These are phyloP conservation scores for Plasmopara viticola DNA, from an alignment of 352 stramenopile species.

Conservation along the genomic window DNA sequence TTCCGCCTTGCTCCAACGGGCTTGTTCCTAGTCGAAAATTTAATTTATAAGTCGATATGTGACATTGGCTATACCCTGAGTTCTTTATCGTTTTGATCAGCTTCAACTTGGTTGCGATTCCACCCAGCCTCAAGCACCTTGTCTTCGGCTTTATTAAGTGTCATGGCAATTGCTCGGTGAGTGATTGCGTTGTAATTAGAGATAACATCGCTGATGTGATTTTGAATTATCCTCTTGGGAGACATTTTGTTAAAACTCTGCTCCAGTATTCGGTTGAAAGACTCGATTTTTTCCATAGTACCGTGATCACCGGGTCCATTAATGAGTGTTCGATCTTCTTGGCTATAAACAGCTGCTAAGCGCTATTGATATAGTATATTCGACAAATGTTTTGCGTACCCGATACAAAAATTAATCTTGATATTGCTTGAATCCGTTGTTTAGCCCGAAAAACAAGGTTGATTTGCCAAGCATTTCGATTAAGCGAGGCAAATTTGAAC, in stretches of 20 bases:
- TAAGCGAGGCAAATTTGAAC: background rate
- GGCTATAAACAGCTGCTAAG: background rate
- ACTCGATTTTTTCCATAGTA: background rate
- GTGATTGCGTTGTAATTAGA: constrained; percentile 35
- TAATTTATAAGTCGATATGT: constrained; percentile 13
- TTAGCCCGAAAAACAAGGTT: background rate
- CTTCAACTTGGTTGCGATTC: background rate
- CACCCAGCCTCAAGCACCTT: constrained; percentile 13
- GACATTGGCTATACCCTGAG: background rate
- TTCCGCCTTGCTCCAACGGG: constrained; percentile 15
- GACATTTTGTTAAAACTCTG: background rate
- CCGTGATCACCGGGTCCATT: background rate
- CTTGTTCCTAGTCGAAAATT: constrained; percentile 21
- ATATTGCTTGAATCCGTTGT: constrained; percentile 5
- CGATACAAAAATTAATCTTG: constrained; percentile 36
- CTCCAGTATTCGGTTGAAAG: background rate
- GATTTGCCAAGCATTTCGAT: background rate
- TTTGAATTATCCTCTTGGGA: background rate
- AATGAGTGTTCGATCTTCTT: constrained; percentile 1
- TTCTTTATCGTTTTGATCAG: constrained; percentile 11
- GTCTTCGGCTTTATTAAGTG: constrained; percentile 8
- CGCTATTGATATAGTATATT: constrained; percentile 21
- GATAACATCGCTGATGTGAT: constrained; percentile 13
- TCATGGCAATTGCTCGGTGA: constrained; percentile 19
- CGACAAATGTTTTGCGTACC: constrained; percentile 29